These are phyloP conservation scores for Eucalyptus caleyi DNA, from an alignment of 345 rosid genomes.

Conservation along the genomic window DNA sequence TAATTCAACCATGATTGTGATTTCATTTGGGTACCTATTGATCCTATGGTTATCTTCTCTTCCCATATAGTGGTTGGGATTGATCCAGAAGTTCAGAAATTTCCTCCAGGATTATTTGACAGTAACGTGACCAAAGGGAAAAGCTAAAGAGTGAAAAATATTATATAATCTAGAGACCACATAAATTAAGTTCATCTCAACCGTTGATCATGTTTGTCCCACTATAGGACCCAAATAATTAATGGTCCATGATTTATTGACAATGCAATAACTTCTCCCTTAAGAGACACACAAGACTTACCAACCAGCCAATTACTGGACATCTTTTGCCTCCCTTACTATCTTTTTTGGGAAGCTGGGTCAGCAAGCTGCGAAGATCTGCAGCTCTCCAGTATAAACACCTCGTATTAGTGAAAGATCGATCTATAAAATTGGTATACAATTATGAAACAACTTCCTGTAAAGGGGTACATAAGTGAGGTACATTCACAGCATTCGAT, in stretches of 20 bases:
- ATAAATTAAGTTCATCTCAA: not conserved
- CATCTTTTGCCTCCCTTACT: constrained; percentile 47
- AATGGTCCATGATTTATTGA: not conserved
- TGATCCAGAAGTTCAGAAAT: not conserved
- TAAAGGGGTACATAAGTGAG: not conserved
- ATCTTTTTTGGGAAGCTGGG: constrained; percentile 43
- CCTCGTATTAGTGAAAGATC: not conserved
- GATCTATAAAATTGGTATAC: not conserved
- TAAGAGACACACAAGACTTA: constrained; percentile 9
- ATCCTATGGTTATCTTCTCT: not conserved
- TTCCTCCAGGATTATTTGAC: not conserved
- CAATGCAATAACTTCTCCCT: not conserved
- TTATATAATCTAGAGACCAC: not conserved
- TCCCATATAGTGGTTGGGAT: not conserved
- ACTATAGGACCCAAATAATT: not conserved
- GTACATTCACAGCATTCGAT: not conserved
- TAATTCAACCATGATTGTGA: not conserved
- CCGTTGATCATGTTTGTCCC: not conserved
- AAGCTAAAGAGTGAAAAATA: not conserved
- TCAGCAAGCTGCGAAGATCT: constrained; percentile 13
- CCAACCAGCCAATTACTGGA: constrained; percentile 56
- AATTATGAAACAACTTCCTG: not conserved
- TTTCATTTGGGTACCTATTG: not conserved
- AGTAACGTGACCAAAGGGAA: not conserved
- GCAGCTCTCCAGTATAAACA: not conserved